phyloP scores from a whole-genome alignment of 495 filamentous ascomycete genomes.

The Talaromyces proteolyticus region DNA sequence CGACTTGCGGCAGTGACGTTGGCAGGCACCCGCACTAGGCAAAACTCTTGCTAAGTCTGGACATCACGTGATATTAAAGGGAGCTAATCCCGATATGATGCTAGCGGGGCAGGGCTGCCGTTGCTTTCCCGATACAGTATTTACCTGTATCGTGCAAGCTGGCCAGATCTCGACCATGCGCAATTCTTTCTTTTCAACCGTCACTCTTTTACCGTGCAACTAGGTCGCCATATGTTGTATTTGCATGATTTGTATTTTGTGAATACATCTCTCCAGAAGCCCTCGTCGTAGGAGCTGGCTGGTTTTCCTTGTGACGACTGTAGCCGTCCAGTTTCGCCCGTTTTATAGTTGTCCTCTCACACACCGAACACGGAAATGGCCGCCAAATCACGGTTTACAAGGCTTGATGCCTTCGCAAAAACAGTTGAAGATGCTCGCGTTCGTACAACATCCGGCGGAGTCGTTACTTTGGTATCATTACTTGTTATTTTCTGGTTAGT shows the following conservation, averaged over 20 bases:
- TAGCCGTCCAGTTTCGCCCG: not conserved
- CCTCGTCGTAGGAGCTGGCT: constrained; percentile 9
- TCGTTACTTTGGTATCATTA: constrained; percentile 87
- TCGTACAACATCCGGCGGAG: constrained; percentile 93
- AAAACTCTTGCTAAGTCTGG: not conserved
- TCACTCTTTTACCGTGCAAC: not conserved
- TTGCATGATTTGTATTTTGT: constrained; percentile 3
- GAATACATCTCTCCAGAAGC: not conserved
- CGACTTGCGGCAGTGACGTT: constrained; percentile 2
- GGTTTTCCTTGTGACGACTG: not conserved
- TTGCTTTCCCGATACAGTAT: constrained; percentile 5
- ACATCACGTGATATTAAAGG: not conserved
- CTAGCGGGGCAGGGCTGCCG: not conserved
- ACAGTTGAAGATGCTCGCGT: constrained; percentile 97
- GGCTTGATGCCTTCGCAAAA: constrained; percentile 97
- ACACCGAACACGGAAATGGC: constrained; percentile 30
- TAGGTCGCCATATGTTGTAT: not conserved
- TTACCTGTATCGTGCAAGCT: constrained; percentile 5
- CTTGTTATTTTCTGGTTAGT: constrained; percentile 81
- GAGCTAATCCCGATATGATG: not conserved
- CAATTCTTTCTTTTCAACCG: not conserved
- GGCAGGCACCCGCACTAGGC: not conserved
- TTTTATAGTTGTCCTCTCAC: not conserved
- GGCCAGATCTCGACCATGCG: constrained; percentile 7
- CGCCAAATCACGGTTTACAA: constrained; percentile 77